Conservation (phyloP, 1,139 yeast genomes). For the Saccharomyces hybrid region DNA sequence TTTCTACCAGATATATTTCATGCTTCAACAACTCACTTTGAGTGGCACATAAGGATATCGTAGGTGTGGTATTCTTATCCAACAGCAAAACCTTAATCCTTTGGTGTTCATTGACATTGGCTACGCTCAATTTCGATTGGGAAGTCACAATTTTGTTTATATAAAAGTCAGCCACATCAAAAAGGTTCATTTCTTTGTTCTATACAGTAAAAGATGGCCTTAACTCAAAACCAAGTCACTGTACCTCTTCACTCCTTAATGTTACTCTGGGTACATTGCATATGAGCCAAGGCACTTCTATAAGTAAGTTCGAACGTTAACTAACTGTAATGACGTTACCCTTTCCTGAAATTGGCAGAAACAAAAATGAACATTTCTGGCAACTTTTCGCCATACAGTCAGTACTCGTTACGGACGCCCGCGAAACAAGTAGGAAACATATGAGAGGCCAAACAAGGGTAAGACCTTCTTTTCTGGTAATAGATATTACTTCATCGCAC, state of each 20-base stretch:
- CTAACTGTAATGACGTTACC: not conserved
- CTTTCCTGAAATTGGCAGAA: not conserved
- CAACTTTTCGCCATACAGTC: not conserved
- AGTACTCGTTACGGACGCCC: not conserved
- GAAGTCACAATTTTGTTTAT: slow-evolving; percentile 41
- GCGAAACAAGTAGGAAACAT: not conserved
- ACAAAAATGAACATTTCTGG: not conserved
- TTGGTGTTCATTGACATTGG: slow-evolving; percentile 31
- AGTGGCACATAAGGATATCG: slow-evolving; percentile 78
- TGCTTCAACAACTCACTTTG: slow-evolving; percentile 77
- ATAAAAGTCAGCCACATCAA: slow-evolving; percentile 45
- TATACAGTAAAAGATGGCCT: not conserved
- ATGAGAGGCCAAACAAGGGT: not conserved
- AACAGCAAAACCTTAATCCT: slow-evolving; percentile 69
- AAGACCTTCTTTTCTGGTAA: too few species aligned
- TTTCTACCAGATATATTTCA: slow-evolving; percentile 76
- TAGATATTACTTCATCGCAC: not conserved
- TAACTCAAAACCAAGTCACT: not conserved
- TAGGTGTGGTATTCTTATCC: slow-evolving; percentile 72
- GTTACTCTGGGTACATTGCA: not conserved
- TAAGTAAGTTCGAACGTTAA: not conserved
- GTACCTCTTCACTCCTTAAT: not conserved
- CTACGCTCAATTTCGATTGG: slow-evolving; percentile 13
- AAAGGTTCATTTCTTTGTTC: slow-evolving; percentile 41
- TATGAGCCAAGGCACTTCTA: not conserved